phyloP scores from a whole-genome alignment of 2,329 filamentous ascomycete species.

The Stagonosporopsis vannaccii region DNA sequence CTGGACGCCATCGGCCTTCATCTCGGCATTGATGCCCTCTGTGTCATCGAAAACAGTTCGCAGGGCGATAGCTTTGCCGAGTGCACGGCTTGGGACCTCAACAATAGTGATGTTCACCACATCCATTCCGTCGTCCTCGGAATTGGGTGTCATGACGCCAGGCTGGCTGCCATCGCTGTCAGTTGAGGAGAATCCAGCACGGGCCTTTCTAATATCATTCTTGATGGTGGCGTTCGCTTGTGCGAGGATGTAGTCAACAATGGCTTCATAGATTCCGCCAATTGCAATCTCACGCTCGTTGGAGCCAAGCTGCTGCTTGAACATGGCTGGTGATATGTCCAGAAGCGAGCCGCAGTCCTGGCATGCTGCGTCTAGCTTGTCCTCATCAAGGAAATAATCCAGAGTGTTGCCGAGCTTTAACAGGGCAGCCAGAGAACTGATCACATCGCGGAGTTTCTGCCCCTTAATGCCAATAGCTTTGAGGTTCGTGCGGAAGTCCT shows the following conservation, averaged over 20 bases:
- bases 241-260: slow-evolving; percentile 92
- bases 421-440: slow-evolving; percentile 84
- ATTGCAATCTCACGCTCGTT: slow-evolving; percentile 85
- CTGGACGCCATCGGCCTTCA: slow-evolving; percentile 94
- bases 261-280: slow-evolving; percentile 86
- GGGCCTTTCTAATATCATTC: slow-evolving; percentile 72
- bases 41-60: slow-evolving; percentile 91
- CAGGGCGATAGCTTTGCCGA: slow-evolving; percentile 89
- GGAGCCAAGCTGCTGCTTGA: slow-evolving; percentile 79
- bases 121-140: slow-evolving; percentile 77
- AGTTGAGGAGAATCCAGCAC: slow-evolving; percentile 71
- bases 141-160: slow-evolving; percentile 67
- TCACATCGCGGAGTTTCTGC: slow-evolving; percentile 77
- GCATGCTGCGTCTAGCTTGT: slow-evolving; percentile 83
- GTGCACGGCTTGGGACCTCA: slow-evolving; percentile 78
- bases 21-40: slow-evolving; percentile 93
- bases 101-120: slow-evolving; percentile 89
- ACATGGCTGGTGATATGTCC: slow-evolving; percentile 83
- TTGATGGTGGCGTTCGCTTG: slow-evolving; percentile 89
- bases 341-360: slow-evolving; percentile 89
- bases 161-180: slow-evolving; percentile 63
- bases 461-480: slow-evolving; percentile 96
- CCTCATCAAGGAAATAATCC: slow-evolving; percentile 83
- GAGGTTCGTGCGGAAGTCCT: slow-evolving; percentile 86
- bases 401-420: slow-evolving; percentile 92